Evolutionary conservation across 768 basidiomycete species (phyloP).

Genomic region (Pulveroboletus ravenelii): DNA sequence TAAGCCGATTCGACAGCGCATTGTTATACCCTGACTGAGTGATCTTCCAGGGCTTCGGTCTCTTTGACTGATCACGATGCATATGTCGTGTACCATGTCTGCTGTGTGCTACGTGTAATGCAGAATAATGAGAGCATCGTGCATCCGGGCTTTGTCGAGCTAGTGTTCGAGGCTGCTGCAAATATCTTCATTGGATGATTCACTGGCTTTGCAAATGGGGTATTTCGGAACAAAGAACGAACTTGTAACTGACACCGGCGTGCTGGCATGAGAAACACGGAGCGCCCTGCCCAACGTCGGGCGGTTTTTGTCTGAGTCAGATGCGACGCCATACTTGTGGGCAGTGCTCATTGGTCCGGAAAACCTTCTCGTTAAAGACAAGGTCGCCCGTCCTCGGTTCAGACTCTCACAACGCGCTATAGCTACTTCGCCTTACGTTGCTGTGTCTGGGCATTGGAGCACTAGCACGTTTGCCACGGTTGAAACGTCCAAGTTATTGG

Average conservation of each 20-base stretch:
- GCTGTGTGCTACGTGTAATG: conserved; percentile 20
- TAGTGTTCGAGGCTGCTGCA: conserved; percentile 1
- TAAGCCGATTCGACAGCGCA: conserved; percentile 29
- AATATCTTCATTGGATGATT: background rate
- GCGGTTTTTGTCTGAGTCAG: background rate
- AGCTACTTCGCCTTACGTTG: background rate
- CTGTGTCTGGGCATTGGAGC: background rate
- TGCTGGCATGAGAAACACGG: background rate
- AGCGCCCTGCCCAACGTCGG: background rate
- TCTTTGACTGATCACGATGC: conserved; percentile 64
- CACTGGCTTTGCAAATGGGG: conserved; percentile 3
- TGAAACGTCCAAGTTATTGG: background rate
- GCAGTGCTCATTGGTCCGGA: background rate
- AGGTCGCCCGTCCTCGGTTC: background rate
- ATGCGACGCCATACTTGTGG: background rate
- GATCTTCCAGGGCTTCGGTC: conserved; percentile 74
- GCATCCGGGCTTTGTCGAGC: conserved; percentile 5
- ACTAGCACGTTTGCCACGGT: background rate
- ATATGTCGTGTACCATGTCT: conserved; percentile 13
- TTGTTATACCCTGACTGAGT: background rate
- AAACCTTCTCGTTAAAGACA: background rate
- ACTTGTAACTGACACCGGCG: background rate
- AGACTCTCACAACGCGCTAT: background rate
- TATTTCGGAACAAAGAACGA: conserved; percentile 6
- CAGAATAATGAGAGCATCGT: conserved; percentile 14